phyloP scores from a whole-genome alignment of 257 asterid genomes.

The Apocynum venetum region DNA sequence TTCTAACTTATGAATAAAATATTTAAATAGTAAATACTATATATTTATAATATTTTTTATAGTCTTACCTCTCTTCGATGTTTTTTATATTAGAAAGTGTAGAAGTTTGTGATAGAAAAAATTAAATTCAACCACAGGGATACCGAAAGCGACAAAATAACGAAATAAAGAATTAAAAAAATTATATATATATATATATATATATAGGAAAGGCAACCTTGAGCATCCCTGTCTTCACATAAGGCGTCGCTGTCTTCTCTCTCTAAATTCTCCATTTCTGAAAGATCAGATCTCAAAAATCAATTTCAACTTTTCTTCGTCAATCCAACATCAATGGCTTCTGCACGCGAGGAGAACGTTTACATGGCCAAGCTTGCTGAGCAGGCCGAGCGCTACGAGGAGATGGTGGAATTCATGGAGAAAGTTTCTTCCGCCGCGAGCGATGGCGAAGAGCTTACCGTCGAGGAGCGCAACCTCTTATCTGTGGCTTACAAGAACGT shows the following conservation, averaged over 20 bases:
- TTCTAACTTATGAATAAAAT: too few species aligned
- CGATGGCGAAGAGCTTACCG: slow-evolving; percentile 28
- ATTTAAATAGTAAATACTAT: too few species aligned
- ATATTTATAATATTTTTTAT: too few species aligned
- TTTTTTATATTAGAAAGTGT: too few species aligned
- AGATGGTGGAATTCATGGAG: slow-evolving; percentile 39
- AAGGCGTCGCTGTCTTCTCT: background rate
- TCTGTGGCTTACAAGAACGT: slow-evolving; percentile 38
- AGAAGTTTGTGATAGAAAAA: too few species aligned
- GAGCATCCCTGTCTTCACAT: background rate
- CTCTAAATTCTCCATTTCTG: background rate
- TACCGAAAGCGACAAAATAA: too few species aligned
- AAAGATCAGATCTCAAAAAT: slow-evolving; percentile 16
- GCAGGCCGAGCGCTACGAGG: slow-evolving; percentile 35
- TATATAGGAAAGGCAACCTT: background rate
- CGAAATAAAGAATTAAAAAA: background rate
- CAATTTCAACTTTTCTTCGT: background rate
- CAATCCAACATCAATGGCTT: slow-evolving; percentile 17
- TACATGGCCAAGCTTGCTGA: slow-evolving; percentile 38
- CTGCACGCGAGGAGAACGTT: slow-evolving; percentile 29
- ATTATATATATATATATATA: background rate
- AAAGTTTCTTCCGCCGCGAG: slow-evolving; percentile 21
- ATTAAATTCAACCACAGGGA: too few species aligned
- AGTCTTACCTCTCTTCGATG: too few species aligned
- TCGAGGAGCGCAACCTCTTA: slow-evolving; percentile 34